These are phyloP conservation scores for Onygenales sp. DNA, from an alignment of 2,329 filamentous ascomycete genomes.

Conservation along the genomic window DNA sequence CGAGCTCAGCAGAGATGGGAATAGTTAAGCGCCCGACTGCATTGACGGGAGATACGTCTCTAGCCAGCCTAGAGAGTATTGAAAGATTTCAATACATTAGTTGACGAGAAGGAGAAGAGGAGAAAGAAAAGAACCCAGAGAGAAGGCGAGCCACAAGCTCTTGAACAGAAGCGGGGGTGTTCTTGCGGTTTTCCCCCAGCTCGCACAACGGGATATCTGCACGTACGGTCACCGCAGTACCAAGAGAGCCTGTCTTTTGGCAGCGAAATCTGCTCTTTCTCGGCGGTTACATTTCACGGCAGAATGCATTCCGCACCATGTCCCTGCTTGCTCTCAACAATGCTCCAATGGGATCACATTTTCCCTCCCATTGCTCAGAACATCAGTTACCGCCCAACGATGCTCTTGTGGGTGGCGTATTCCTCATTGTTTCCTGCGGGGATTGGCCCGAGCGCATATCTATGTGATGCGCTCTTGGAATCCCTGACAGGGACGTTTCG, in stretches of 20 bases:
- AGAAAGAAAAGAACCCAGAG: neutral
- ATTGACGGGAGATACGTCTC: neutral
- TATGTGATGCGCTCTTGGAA: too few species aligned
- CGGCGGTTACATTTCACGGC: constrained; percentile 1
- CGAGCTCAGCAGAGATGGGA: neutral
- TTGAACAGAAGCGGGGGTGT: neutral
- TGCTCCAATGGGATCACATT: neutral
- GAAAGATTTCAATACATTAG: neutral
- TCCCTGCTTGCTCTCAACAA: neutral
- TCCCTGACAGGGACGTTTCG: neutral
- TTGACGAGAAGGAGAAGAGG: neutral
- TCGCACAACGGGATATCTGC: neutral
- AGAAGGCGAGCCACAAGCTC: neutral
- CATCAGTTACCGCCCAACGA: neutral
- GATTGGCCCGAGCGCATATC: neutral
- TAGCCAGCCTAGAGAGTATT: neutral
- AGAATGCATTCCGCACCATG: neutral
- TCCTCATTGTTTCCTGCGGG: neutral
- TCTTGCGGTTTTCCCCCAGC: neutral
- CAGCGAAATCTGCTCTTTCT: neutral
- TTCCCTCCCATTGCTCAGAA: neutral
- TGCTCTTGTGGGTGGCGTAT: neutral
- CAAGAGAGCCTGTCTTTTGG: neutral
- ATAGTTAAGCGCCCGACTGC: neutral
- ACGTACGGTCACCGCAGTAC: neutral